Conservation (phyloP, 345 rosid genomes). For the Euclidium syriacum region DNA sequence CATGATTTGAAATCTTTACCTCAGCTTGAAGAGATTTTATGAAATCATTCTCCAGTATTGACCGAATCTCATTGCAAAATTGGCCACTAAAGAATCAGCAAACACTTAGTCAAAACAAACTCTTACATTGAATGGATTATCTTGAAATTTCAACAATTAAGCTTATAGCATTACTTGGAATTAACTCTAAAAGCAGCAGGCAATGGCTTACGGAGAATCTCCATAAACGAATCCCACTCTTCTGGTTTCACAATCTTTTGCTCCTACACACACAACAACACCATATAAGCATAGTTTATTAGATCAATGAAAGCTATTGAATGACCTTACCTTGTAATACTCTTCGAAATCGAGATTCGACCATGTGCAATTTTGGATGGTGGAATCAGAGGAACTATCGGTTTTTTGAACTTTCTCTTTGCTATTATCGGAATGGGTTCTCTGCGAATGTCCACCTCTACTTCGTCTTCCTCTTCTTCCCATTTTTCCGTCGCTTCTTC, state of each 20-base stretch:
- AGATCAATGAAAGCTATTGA: background rate
- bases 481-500: constrained; percentile 26
- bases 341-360: constrained; percentile 72
- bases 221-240: constrained; percentile 79
- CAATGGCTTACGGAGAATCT: constrained; percentile 70
- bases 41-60: constrained; percentile 78
- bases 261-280: constrained; percentile 39
- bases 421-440: constrained; percentile 53
- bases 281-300: background rate
- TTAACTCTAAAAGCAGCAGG: constrained; percentile 97
- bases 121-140: background rate
- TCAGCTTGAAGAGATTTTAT: constrained; percentile 68
- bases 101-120: background rate
- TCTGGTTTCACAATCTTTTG: constrained; percentile 70
- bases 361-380: constrained; percentile 35
- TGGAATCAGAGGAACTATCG: constrained; percentile 38
- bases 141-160: background rate
- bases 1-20: constrained; percentile 38
- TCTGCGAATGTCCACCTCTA: constrained; percentile 54
- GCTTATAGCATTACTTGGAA: constrained; percentile 48
- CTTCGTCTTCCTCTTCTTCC: constrained; percentile 59
- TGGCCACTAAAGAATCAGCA: constrained; percentile 66
- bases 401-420: constrained; percentile 64
- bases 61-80: constrained; percentile 61
- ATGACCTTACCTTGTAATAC: constrained; percentile 66